Percentiles rank a stretch among this genome's conserved stretches.
These are phyloP conservation scores for Trichoderma virens DNA, from an alignment of 495 filamentous ascomycete genomes.

Conservation along the genomic window DNA sequence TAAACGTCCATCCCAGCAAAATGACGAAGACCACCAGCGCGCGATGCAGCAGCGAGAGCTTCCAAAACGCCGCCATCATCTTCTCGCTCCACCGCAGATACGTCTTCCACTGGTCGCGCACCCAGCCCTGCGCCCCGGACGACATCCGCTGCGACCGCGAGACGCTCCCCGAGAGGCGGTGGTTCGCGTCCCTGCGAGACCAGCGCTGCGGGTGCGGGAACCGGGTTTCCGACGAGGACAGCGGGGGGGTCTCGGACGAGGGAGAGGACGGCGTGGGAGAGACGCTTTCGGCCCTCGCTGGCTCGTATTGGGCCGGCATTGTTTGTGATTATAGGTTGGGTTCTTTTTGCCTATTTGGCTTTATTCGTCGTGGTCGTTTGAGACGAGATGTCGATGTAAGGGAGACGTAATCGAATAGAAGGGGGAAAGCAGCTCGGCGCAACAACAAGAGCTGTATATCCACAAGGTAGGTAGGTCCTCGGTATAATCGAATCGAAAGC, in stretches of 20 bases:
- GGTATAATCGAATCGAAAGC: background rate
- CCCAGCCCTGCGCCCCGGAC: background rate
- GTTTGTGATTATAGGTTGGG: too few species aligned
- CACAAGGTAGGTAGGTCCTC: background rate
- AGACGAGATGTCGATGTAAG: background rate
- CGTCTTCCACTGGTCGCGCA: background rate
- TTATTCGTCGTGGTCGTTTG: background rate
- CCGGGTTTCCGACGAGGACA: background rate
- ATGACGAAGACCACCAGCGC: conserved; percentile 45
- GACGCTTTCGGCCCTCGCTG: background rate
- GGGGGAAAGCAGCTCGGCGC: background rate
- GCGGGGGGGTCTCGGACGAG: background rate
- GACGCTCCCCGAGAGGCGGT: background rate
- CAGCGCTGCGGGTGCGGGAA: conserved; percentile 1
- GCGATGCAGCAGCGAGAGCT: conserved; percentile 46
- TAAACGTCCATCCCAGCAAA: conserved; percentile 42
- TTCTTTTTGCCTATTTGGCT: background rate
- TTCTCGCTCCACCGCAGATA: background rate
- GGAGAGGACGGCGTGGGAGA: background rate
- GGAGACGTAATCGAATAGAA: background rate
- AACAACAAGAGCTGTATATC: background rate
- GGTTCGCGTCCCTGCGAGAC: background rate
- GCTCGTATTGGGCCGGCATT: background rate
- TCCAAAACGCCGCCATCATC: background rate
- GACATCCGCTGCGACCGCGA: background rate